Evolutionary conservation across 306 rosid species (phyloP), one percentile per base, ranked within the genome.

Genomic region (Sesbania bispinosa): DNA sequence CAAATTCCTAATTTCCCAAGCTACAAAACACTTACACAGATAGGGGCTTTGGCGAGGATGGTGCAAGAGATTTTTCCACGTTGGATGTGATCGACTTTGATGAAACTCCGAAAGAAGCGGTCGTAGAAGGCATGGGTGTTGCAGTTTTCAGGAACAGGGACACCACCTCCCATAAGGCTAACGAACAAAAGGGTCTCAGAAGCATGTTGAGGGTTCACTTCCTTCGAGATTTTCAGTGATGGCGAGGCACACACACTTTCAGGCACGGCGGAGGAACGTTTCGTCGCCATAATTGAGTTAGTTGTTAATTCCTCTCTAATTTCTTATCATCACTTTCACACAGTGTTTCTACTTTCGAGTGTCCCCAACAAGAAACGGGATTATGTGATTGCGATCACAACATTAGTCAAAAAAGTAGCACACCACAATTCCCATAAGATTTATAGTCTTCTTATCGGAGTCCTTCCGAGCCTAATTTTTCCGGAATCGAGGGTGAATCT

Each of bases 41-140:
- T 10, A 10, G 79, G 67, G 3, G 71, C 67, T 57, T 64, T 76
- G 67, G 67, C 79, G 41, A 33, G 3, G 14, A 81, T 0, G 0
- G 81, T 19, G 72, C 75, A 71, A 14, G 59, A 21, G 53, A 76
- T 47, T 41, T 48, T 53, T 0, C 85, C 85, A 9, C 76, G 75
- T 41, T 76, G 71, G 61, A 76, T 33, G 19, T 36, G 71, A 48
- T 65, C 18, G 64, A 81, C 10, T 8, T 67, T 48, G 65, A 81
- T 23, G 74, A 48, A 81, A 7, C 47, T 47, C 6, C 79, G 67
- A 32, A 58, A 10, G 48, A 76, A 71, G 7, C 0, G 0, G 16
- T 38, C n/a, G 53, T 5, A 55, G 61, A 41, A 65, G 26, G 26
- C 70, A 36, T 7, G 18, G 2, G 38, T 10, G 35, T 63, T 9